Base-by-base conservation (phyloP, 371 early-diverging fungal genomes). In the Mycotypha africana region DNA sequence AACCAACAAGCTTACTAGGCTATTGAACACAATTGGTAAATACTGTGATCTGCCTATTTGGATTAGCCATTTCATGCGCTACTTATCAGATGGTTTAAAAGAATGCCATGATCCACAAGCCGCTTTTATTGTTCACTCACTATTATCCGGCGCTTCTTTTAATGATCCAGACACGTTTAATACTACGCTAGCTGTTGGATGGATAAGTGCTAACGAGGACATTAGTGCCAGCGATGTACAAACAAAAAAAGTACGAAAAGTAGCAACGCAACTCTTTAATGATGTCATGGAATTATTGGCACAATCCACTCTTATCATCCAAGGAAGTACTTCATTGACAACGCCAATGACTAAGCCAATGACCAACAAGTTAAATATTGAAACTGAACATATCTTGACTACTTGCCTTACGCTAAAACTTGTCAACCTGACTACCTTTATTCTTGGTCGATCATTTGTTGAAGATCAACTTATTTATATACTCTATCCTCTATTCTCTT, bases 401-500 rank as follows among this genome's bases (percentile, higher is more conserved):
- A 53, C 58, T 2, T 71, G 68, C 24, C 49, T 65, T 44, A 47
- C 47, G 12, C 32, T 73, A 12, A 64, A 67, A 28, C 41, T 61
- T 6, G 38, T 69, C 5, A 65, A 67, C 2, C 36, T 67, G 14
- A 25, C 58, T 3, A 44, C 65, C 0, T 41, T 24, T 21, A 46
- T 69, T 11, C 2, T 73, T 8, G 50, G 39, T 10, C 41, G 46
- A 7, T 42, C 55, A 10, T 21, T 22, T 22, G 25, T 67, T 10
- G 52, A 62, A 25, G 62, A 65, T 7, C 65, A 76, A 23, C 50
- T 85, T 1, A 78, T 82, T 26, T 75, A 74, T 14, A 44, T 65
- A 2, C 52, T 85, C 1, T 83, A 85, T 56, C 76, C 73, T 0
- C 49, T 85, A 11, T 40, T 85, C 21, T 75, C 75, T 6, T 72